These are phyloP conservation scores for Amniculicola lignicola DNA, from an alignment of 495 filamentous ascomycete species.

Conservation along the genomic window DNA sequence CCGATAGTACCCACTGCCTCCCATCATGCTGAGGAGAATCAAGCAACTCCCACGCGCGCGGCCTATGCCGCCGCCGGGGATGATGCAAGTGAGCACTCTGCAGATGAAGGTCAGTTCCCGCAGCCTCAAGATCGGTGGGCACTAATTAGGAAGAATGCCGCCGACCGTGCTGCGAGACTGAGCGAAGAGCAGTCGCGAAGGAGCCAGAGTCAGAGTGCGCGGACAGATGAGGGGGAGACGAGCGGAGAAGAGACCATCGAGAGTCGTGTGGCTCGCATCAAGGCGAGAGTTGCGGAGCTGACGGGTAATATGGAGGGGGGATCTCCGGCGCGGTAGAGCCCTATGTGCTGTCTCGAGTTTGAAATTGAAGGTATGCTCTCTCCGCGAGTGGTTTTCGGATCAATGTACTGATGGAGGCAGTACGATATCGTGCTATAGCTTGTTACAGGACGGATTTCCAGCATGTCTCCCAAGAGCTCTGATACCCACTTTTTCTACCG, in stretches of 20 bases:
- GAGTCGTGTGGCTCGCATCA: slow-evolving; percentile 93
- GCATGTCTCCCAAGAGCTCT: no score
- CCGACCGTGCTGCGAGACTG: slow-evolving; percentile 62
- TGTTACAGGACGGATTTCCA: no score
- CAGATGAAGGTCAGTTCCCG: slow-evolving; percentile 20
- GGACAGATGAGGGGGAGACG: slow-evolving; percentile 76
- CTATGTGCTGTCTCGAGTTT: no score
- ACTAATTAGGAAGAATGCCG: slow-evolving; percentile 91
- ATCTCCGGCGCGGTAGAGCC: not conserved
- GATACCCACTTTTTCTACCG: slow-evolving; percentile 23
- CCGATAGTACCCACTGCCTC: slow-evolving; percentile 8
- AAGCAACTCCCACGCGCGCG: slow-evolving; percentile 9
- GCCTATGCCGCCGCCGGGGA: slow-evolving; percentile 17
- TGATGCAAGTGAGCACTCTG: slow-evolving; percentile 23
- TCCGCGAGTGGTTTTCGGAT: no score
- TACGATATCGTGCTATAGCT: no score
- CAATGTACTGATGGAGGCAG: no score
- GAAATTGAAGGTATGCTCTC: no score
- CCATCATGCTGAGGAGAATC: not conserved
- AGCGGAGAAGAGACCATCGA: slow-evolving; percentile 98
- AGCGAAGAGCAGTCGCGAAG: slow-evolving; percentile 60
- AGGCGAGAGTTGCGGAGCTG: slow-evolving; percentile 90
- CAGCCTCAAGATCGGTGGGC: slow-evolving; percentile 60
- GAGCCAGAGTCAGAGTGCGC: slow-evolving; percentile 50
- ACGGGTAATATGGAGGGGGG: slow-evolving; percentile 72